Evolutionary conservation across 2,329 filamentous ascomycete species (phyloP).

Genomic region (Trematosphaeria pertusa): DNA sequence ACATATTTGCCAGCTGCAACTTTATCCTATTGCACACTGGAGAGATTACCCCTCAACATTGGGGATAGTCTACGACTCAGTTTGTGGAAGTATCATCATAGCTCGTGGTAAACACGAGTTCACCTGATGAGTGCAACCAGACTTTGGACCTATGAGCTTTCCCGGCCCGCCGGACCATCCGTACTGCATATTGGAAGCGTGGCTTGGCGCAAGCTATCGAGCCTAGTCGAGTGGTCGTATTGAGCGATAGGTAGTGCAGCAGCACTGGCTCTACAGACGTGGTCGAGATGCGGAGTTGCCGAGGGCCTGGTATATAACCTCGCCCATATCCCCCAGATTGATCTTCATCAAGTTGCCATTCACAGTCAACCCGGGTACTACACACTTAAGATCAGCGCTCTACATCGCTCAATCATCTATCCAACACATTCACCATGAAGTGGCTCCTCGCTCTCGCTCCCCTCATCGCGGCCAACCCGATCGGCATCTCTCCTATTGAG

Average conservation of each 20-base stretch:
- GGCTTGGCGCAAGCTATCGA: constrained; percentile 39
- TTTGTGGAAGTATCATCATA: constrained; percentile 15
- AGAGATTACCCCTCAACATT: constrained; percentile 22
- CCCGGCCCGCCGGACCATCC: constrained; percentile 41
- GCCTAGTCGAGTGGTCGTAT: constrained; percentile 25
- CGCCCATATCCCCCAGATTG: constrained; percentile 31
- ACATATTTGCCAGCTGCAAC: constrained; percentile 14
- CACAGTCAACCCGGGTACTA: constrained; percentile 24
- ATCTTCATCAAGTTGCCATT: constrained; percentile 40
- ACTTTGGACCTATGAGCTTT: constrained; percentile 34
- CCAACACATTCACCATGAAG: constrained; percentile 44
- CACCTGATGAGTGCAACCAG: constrained; percentile 29
- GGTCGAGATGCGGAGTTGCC: constrained; percentile 18
- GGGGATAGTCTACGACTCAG: constrained; percentile 17
- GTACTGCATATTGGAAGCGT: constrained; percentile 41
- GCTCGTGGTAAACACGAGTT: constrained; percentile 35
- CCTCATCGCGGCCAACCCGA: constrained; percentile 38
- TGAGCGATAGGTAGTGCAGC: constrained; percentile 22
- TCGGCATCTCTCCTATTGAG: constrained; percentile 21
- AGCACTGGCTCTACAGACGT: constrained; percentile 13
- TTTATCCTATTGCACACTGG: constrained; percentile 21
- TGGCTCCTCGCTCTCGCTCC: constrained; percentile 45
- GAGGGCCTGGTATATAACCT: constrained; percentile 42
- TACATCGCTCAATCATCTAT: constrained; percentile 19
- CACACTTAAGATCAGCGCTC: constrained; percentile 25